These are phyloP conservation scores for Malassezia pachydermatis DNA, from an alignment of 1,284 basidiomycete genomes.

Conservation along the genomic window DNA sequence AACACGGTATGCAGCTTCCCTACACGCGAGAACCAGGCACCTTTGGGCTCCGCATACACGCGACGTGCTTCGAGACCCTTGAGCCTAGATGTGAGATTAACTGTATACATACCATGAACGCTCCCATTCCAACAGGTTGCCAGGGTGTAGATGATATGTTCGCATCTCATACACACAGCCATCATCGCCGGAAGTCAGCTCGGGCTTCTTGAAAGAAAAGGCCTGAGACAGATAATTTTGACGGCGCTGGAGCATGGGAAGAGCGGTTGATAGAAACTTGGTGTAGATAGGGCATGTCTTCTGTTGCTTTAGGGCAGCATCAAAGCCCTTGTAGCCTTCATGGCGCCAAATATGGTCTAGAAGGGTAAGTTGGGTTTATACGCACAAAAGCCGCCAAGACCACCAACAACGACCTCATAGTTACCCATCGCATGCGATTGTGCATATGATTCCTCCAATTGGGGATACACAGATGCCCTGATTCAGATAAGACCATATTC, in stretches of 20 bases:
- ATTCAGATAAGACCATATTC: too few species aligned
- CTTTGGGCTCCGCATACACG: slow-evolving; percentile 41
- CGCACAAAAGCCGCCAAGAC: slow-evolving; percentile 41
- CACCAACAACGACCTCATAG: slow-evolving; percentile 42
- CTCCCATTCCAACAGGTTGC: slow-evolving; percentile 42
- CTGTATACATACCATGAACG: slow-evolving; percentile 28
- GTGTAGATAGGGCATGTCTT: slow-evolving; percentile 13
- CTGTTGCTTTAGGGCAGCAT: slow-evolving; percentile 23
- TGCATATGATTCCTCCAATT: too few species aligned
- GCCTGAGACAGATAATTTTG: slow-evolving; percentile 44
- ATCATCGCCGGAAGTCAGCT: slow-evolving; percentile 21
- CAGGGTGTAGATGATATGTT: slow-evolving; percentile 43
- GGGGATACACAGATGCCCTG: too few species aligned
- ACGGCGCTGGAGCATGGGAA: slow-evolving; percentile 25
- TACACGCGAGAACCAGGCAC: slow-evolving; percentile 44
- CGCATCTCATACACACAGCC: slow-evolving; percentile 37
- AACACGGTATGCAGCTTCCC: slow-evolving; percentile 43
- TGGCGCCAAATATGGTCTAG: slow-evolving; percentile 44
- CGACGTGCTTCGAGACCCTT: slow-evolving; percentile 41
- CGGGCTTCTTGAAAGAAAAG: slow-evolving; percentile 42
- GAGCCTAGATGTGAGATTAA: slow-evolving; percentile 13
- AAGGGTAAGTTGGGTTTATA: neutral
- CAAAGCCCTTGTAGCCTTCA: slow-evolving; percentile 41
- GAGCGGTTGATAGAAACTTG: slow-evolving; percentile 19
- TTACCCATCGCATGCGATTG: too few species aligned